These are phyloP conservation scores for Phylloporus sp. DNA, from an alignment of 768 basidiomycete species.

Conservation along the genomic window DNA sequence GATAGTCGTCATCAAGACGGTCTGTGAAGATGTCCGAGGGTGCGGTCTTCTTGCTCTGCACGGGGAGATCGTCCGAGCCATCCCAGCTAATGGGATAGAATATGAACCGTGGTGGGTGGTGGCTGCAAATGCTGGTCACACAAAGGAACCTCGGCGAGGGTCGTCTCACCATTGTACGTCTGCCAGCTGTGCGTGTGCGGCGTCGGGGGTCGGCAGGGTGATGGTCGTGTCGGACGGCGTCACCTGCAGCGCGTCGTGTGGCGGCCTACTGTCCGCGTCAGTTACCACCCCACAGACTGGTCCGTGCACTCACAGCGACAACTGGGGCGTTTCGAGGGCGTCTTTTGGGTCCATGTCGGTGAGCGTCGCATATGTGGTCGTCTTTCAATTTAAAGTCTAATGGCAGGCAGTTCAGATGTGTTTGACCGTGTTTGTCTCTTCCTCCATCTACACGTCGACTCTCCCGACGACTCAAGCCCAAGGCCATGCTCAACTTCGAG, in stretches of 20 bases:
- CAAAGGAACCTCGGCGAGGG: too few relatives aligned
- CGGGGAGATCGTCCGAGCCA: slow-evolving; percentile 13
- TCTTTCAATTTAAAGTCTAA: neutral
- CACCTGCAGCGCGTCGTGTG: neutral
- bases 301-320: neutral
- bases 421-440: slow-evolving; percentile 19
- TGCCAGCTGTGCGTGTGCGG: slow-evolving; percentile 16
- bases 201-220: slow-evolving; percentile 27
- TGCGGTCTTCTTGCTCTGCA: slow-evolving; percentile 21
- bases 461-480: slow-evolving; percentile 23
- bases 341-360: neutral
- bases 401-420: neutral
- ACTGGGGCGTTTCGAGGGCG: neutral
- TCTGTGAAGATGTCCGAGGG: neutral
- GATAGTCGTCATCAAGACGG: slow-evolving; percentile 35
- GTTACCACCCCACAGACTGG: neutral
- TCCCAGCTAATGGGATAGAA: slow-evolving; percentile 28
- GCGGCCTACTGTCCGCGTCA: neutral
- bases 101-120: slow-evolving; percentile 20
- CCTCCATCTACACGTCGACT: slow-evolving; percentile 24
- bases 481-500: slow-evolving; percentile 79
- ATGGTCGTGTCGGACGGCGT: slow-evolving; percentile 24
- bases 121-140: slow-evolving; percentile 4
- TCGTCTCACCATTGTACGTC: slow-evolving; percentile 13
- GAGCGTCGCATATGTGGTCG: neutral